phyloP scores from a whole-genome alignment of 2,329 filamentous ascomycete species.

The Rachicladosporium sp. region DNA sequence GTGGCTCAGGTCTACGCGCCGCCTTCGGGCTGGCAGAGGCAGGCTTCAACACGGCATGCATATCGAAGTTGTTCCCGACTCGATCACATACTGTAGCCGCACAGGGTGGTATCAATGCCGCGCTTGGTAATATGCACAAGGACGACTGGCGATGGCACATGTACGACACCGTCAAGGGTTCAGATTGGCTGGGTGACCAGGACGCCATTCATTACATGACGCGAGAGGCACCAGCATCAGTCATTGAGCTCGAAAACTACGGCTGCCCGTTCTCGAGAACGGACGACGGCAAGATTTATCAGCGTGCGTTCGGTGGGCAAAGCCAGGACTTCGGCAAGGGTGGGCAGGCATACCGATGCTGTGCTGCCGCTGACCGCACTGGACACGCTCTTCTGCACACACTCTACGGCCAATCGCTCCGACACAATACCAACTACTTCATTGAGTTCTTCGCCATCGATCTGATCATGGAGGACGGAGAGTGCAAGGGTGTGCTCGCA shows the following conservation, averaged over 20 bases:
- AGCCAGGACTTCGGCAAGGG: conserved; percentile 92
- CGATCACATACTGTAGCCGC: conserved; percentile 71
- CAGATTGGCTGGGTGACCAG: conserved; percentile 94
- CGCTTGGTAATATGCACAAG: conserved; percentile 90
- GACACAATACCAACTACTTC: conserved; percentile 99
- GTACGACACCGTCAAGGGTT: conserved; percentile 98
- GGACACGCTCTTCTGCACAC: conserved; percentile 97
- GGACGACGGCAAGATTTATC: conserved; percentile 94
- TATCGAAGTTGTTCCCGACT: conserved; percentile 75
- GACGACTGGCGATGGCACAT: conserved; percentile 99
- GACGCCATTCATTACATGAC: conserved; percentile 99
- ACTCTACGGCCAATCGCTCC: conserved; percentile 90
- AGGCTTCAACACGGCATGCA: conserved; percentile 81
- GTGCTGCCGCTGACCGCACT: conserved; percentile 89
- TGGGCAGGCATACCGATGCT: conserved; percentile 95
- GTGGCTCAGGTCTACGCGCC: conserved; percentile 68
- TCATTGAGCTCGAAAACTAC: conserved; percentile 94
- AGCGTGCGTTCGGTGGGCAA: conserved; percentile 96
- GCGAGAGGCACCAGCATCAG: conserved; percentile 77
- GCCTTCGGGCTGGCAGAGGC: conserved; percentile 79
- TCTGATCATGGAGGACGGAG: conserved; percentile 92
- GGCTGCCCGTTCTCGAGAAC: conserved; percentile 95
- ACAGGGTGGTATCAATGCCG: conserved; percentile 73
- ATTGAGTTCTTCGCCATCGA: conserved; percentile 98
- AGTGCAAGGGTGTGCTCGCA: conserved; percentile 90